Evolutionary conservation across 495 filamentous ascomycete species (phyloP), one percentile per base, ranked within the genome.

Genomic region (Penicillium flavigenum): DNA sequence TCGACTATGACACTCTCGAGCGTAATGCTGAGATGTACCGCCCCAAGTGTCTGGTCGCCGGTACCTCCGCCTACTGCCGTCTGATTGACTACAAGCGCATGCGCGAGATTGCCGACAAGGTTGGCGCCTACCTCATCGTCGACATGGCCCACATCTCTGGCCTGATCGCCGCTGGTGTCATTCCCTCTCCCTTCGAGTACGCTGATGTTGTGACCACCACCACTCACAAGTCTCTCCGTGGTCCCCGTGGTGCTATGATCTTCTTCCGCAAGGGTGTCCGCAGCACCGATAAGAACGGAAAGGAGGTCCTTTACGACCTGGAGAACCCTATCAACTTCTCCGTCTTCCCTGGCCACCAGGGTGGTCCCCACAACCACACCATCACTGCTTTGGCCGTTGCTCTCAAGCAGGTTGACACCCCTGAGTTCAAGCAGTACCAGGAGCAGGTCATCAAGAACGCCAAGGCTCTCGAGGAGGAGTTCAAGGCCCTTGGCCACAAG

Each of bases 131-230:
- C 78, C 86, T 99, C 47, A 83, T 98, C 47, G 90, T 93, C 47
- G 95, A 99, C 66, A 99, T 99, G 88, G 95, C 95, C 49, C 95
- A 99, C 76, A 98, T 99, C 71, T 98, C 95, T 17, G 95, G 95
- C 63, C 82, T 99, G 46, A 88, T 98, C 54, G 90, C 95, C 61
- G 89, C 90, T 58, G 91, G 87, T 64, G 93, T 96, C 68, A 96
- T 98, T 64, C 91, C 93, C 59, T 90, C 90, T 52, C 95, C 95
- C 27, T 99, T 99, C 81, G 81, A 86, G 62, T 82, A 96, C 66
- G 92, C 93, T 57, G 95, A 98, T 74, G 89, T 99, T 54, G 95
- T 99, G 56, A 99, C 95, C 59, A 99, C 95, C 55, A 99, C 95
- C 56, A 99, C 95, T 48, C 95, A 99, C 86, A 99, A 99, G 85